Base-by-base conservation (phyloP, 2,329 filamentous ascomycete species). In the Ampelomyces quisqualis region DNA sequence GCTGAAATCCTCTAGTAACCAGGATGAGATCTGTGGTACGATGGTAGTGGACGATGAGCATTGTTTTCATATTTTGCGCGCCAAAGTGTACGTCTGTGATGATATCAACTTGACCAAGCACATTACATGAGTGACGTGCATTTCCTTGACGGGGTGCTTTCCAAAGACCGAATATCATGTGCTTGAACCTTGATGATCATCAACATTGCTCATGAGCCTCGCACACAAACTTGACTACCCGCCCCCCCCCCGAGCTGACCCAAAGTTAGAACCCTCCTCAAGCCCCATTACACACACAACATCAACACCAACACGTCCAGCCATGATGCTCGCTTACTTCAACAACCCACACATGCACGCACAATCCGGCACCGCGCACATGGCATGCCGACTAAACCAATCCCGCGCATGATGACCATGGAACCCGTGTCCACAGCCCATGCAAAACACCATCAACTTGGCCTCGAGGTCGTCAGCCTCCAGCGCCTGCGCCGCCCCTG, bases 341-440 rank as follows among this genome's bases (percentile, higher is more conserved):
- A 69, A 47, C 37, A 72, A 42, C 39, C 69, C 73, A 65, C 77
- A 81, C 53, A 74, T 65, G 55, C 78, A 81, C 46, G 69, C 64
- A 57, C 78, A 81, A 50, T 77, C 75, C 38, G 76, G 74, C 45
- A 78, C 76, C 2, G 78, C 75, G 67, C 78, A 81, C 50, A 73
- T 72, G 24, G 66, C 65, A 63, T 79, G 75, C 51, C 71, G 72
- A 15, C 60, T 64, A 62, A 84, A 85, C 81, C 81, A 85, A 46
- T 77, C 73, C 50, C 73, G 67, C 8, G 81, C 81, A 70, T 84
- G 81, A 61, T 80, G 70, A 3, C 77, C 79, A 68, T 85, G 81
- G 51, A 78, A 82, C 1, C 79, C 80, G 68, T 85, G 81, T 51
- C 77, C 78, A 58, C 81, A 85, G 44, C 72, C 75, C 51, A 80